Conservation (phyloP, 129 eudicot species). For the Arctium lappa region DNA sequence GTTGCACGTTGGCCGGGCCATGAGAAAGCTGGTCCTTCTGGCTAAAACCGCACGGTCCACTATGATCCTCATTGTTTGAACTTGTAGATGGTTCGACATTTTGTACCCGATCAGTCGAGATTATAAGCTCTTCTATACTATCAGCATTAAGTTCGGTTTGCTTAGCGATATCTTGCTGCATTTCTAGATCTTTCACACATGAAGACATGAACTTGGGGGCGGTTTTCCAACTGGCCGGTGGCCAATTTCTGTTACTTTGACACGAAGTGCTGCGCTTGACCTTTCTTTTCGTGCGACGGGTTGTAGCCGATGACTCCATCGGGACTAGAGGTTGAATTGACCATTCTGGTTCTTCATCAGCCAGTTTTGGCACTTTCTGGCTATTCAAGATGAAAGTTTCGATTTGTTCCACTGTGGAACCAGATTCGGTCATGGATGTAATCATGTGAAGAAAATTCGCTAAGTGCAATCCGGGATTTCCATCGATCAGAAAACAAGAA, state of each 20-base stretch:
- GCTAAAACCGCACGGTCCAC: conserved; percentile 10
- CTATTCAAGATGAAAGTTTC: conserved; percentile 61
- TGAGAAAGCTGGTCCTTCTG: conserved; percentile 34
- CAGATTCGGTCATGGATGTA: conserved; percentile 66
- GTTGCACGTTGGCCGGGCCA: conserved; percentile 35
- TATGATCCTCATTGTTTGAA: conserved; percentile 10
- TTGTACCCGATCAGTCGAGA: not conserved
- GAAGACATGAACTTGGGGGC: conserved; percentile 46
- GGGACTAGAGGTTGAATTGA: conserved; percentile 34
- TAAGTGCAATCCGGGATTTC: conserved; percentile 50
- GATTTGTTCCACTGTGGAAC: conserved; percentile 61
- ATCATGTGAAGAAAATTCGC: conserved; percentile 86
- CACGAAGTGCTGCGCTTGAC: conserved; percentile 20
- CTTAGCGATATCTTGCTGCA: conserved; percentile 5
- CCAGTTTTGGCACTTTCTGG: conserved; percentile 67
- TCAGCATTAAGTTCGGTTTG: conserved; percentile 19
- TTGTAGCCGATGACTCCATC: conserved; percentile 9
- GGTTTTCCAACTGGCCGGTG: conserved; percentile 60
- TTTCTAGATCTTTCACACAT: not conserved
- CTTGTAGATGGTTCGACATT: conserved; percentile 8
- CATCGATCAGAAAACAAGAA: conserved; percentile 52
- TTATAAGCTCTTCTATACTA: conserved; percentile 18
- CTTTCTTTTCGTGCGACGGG: not conserved
- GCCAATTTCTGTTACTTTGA: conserved; percentile 46
- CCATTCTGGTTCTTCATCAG: conserved; percentile 56